Base-by-base conservation (phyloP, 768 basidiomycete genomes). In the Hortiboletus campestris region DNA sequence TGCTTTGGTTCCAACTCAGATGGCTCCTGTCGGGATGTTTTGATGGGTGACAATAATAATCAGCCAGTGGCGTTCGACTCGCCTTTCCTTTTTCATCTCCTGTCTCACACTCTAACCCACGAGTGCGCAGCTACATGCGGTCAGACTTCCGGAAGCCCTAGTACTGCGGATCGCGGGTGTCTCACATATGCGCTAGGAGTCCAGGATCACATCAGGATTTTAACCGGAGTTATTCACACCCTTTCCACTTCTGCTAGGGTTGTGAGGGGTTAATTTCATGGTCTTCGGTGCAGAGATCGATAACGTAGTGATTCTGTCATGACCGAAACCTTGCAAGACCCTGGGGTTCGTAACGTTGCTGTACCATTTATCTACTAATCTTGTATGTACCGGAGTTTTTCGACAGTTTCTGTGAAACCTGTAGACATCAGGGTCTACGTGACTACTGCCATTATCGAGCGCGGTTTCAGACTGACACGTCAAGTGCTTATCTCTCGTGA, bases 51-150 rank as follows among this genome's bases (percentile, higher is more conserved):
- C 34, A 36, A 16, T 11, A 32, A 46, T 36, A 20, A 19, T 38
- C 6, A 45, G 28, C n/a, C 19, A 43, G n/a, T n/a, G n/a, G n/a
- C 22, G 38, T 51, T 38, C 22, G 45, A 35, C 32, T 41, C 39
- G 20, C 36, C 31, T 47, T 19, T 46, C 55, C 28, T 35, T 19
- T 42, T 43, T 42, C 22, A 25, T 32, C 31, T 22, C 16, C 10
- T 41, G 25, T 12, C 31, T 51, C 43, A 20, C 16, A 54, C 36
- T 62, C 58, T 60, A 58, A 54, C 35, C 44, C 60, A 57, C 54
- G 52, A 46, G 32, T 29, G 40, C 35, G 14, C 13, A 16, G n/a
- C 10, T 46, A 6, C 31, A 31, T 43, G 47, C 28, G 17, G 32
- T 38, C 46, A 20, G 36, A 13, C 45, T 61, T 64, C 50, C 34